Evolutionary conservation across 2,329 filamentous ascomycete genomes (phyloP).

Genomic region (Botryosphaeria agaves): DNA sequence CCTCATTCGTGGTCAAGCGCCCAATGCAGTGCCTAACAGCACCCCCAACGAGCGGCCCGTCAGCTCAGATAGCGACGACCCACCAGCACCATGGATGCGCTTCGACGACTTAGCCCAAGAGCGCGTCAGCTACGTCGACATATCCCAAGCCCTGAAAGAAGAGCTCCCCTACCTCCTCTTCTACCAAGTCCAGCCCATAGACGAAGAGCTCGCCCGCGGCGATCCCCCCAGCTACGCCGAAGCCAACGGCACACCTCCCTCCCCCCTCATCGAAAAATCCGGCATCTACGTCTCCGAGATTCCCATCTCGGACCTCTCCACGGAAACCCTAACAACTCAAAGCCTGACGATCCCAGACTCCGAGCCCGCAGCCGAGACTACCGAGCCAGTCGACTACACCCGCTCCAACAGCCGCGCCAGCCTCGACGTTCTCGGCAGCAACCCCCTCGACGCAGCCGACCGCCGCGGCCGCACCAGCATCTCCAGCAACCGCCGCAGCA

Average conservation of each 20-base stretch:
- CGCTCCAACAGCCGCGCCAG: neutral
- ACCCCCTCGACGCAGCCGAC: neutral
- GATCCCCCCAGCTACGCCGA: conserved; percentile 25
- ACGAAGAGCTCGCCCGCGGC: conserved; percentile 38
- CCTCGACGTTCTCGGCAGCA: neutral
- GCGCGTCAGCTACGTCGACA: conserved; percentile 59
- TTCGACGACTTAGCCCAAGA: conserved; percentile 74
- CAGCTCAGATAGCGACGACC: conserved; percentile 44
- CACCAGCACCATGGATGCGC: conserved; percentile 80
- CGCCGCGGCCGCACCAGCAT: conserved; percentile 6
- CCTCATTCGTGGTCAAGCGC: conserved; percentile 56
- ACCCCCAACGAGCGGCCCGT: conserved; percentile 23
- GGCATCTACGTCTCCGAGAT: neutral
- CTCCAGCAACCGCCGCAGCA: conserved; percentile 4
- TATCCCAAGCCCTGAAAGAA: conserved; percentile 59
- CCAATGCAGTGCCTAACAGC: conserved; percentile 29
- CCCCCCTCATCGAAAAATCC: neutral
- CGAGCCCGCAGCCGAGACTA: neutral
- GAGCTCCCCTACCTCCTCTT: conserved; percentile 92
- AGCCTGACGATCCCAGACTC: too few relatives aligned
- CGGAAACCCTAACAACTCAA: neutral
- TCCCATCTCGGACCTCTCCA: neutral
- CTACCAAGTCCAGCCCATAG: conserved; percentile 82
- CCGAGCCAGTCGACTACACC: neutral
- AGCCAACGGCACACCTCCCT: conserved; percentile 12